Base-by-base conservation (phyloP, 1,284 basidiomycete species). In the Anthracocystis panici-leucophaei region DNA sequence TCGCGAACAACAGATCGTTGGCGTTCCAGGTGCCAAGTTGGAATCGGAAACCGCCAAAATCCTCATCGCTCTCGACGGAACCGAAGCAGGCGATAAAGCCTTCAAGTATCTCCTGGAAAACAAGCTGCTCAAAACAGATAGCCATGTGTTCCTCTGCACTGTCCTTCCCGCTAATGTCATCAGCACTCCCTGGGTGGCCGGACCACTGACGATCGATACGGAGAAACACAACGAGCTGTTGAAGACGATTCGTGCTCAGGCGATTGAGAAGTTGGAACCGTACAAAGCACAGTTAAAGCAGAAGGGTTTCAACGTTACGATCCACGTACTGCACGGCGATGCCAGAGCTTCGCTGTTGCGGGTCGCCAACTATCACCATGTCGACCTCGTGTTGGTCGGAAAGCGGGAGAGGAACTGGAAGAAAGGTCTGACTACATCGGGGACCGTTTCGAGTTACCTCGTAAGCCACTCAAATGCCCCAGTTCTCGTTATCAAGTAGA, bases 241-340 rank as follows among this genome's bases (percentile, higher is more conserved):
- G 20, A 80, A 78, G 53, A 69, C 70, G 48, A 77, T 84, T 21
- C 67, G 82, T 18, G 52, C 68, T 16, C 78, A 81, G 59, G 82
- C 82, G 5, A 53, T 84, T 14, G 74, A 80, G 42, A 82, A 82
- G 38, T 60, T 84, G 46, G 65, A 76, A 49, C 82, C 82, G 11
- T 84, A 84, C 80, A 77, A 77, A 50, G 31, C 60, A 8, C 68
- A 81, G 60, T 65, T 83, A n/a, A 77, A 76, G 48, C 57, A 64
- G 5, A 63, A 54, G 14, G 82, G 82, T n/a, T 81, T 68, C 67
- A 69, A 58, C n/a, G 79, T 81, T 18, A 84, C 82, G 6, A 68
- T 83, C 57, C 82, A 84, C 66, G 76, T 82, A 12, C 72, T 82
- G 7, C 82, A 84, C 67, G 82, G 82, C 31, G 79, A 82, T 23